Base-by-base conservation (phyloP, 441 rosid species). In the Syzygium syzygioides region DNA sequence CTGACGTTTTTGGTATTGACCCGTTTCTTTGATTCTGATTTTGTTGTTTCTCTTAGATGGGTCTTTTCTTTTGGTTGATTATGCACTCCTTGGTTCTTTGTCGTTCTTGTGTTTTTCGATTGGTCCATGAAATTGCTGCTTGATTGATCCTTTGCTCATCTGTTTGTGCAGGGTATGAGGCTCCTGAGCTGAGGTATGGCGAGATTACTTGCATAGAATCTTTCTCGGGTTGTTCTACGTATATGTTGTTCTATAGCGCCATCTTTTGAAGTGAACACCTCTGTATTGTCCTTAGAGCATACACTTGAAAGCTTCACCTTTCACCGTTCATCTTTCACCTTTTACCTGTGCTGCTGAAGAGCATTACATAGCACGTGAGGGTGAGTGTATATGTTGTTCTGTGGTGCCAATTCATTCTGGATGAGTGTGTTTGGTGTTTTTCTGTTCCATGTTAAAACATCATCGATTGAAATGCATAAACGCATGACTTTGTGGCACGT, bases 1-100 rank as follows among this genome's bases (percentile, higher is more conserved):
- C 90, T 34, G 90, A 89, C 86, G 86, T 86, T 56, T 89, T 89
- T 85, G 90, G 90, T 89, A 76, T 3, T 12, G 18, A 6, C 52
- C 57, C 48, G 15, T 85, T 85, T 52, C 86, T 57, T 55, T 32
- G 41, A 53, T 85, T 32, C 64, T 28, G 18, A 53, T 55, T 52
- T 26, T 32, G 48, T 41, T 57, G 9, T 28, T 55, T 85, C 52
- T 53, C 48, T 57, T 32, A 32, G 48, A 55, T 55, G 41, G 57
- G n/a, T 55, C 7, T 37, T 83, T 79, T 55, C 30, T 52, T 84
- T 84, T 64, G 23, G 41, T 64, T 9, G 30, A 7, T 30, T 62
- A 62, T 4, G 20, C 30, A 30, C 17, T 4, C 3, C 30, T 83
- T 52, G 57, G 32, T 14, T 84, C 86, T 84, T 55, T 55, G 26